Percentiles rank a stretch among this genome's conserved stretches.
phyloP scores from a whole-genome alignment of 768 basidiomycete species.

The Mycena albidolilacea region DNA sequence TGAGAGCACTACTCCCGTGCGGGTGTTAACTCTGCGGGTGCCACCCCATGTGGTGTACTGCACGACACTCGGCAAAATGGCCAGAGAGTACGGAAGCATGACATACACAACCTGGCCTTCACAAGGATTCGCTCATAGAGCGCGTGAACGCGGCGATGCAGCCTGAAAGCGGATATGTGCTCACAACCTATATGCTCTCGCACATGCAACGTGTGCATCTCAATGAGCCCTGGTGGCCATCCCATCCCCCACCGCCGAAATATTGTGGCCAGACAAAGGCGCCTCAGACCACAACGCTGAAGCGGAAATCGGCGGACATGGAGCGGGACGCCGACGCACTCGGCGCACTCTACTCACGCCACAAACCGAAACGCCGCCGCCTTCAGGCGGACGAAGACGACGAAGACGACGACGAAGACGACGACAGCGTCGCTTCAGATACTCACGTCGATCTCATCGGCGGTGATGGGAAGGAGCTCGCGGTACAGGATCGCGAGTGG shows the following conservation, averaged over 20 bases:
- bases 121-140: neutral
- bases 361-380: slow-evolving; percentile 28
- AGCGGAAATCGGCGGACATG: neutral
- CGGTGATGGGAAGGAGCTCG: slow-evolving; percentile 6
- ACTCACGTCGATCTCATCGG: neutral
- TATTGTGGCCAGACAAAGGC: neutral
- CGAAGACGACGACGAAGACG: neutral
- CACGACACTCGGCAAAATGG: slow-evolving; percentile 2
- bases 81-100: neutral
- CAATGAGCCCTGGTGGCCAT: neutral
- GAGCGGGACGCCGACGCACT: neutral
- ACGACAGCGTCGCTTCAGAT: slow-evolving; percentile 12
- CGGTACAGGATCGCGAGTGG: neutral
- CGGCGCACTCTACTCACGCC: neutral
- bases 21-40: neutral
- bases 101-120: neutral
- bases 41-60: slow-evolving; percentile 20
- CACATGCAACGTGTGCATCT: neutral
- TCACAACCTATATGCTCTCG: neutral
- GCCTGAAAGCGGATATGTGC: neutral
- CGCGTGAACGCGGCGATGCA: neutral
- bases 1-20: neutral
- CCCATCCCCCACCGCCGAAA: neutral
- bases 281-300: neutral
- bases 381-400: slow-evolving; percentile 1